phyloP scores from a whole-genome alignment of 768 basidiomycete genomes.

The Boletales sp. region DNA sequence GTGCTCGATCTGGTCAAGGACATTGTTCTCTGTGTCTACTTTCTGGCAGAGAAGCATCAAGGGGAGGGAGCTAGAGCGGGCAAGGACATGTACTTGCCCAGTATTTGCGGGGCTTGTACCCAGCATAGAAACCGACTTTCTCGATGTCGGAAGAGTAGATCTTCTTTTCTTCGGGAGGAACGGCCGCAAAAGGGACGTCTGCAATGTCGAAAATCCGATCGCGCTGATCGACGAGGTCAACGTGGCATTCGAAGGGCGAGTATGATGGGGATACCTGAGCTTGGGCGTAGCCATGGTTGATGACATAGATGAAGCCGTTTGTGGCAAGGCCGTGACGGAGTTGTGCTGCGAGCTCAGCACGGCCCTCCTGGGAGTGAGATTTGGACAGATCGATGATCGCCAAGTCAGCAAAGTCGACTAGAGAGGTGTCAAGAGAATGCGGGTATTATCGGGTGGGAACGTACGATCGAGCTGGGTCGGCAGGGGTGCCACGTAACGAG shows the following conservation, averaged over 20 bases:
- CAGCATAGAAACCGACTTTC: slow-evolving; percentile 43
- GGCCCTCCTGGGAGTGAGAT: slow-evolving; percentile 37
- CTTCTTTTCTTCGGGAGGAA: slow-evolving; percentile 40
- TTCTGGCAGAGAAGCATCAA: slow-evolving; percentile 35
- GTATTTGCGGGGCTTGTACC: slow-evolving; percentile 47
- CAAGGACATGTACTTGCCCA: slow-evolving; percentile 35
- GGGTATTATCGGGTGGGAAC: slow-evolving; percentile 5
- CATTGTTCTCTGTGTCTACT: slow-evolving; percentile 45
- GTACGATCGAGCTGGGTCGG: slow-evolving; percentile 32
- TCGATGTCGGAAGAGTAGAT: slow-evolving; percentile 36
- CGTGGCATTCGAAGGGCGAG: slow-evolving; percentile 7
- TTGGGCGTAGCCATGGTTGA: slow-evolving; percentile 37
- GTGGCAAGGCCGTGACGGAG: slow-evolving; percentile 36
- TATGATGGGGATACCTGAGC: slow-evolving; percentile 24
- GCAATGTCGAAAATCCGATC: slow-evolving; percentile 47
- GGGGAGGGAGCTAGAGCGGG: background rate
- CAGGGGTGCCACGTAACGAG: slow-evolving; percentile 33
- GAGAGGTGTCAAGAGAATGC: background rate
- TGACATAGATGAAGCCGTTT: slow-evolving; percentile 40
- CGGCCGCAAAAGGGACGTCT: slow-evolving; percentile 40
- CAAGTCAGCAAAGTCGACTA: slow-evolving; percentile 49
- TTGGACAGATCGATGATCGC: slow-evolving; percentile 49
- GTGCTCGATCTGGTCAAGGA: slow-evolving; percentile 60
- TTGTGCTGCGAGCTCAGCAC: slow-evolving; percentile 33
- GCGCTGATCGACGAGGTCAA: slow-evolving; percentile 29